Evolutionary conservation across 192 early-diverging fungal species (phyloP), one percentile per base, ranked within the genome.

Genomic region (Mortierella hygrophila): DNA sequence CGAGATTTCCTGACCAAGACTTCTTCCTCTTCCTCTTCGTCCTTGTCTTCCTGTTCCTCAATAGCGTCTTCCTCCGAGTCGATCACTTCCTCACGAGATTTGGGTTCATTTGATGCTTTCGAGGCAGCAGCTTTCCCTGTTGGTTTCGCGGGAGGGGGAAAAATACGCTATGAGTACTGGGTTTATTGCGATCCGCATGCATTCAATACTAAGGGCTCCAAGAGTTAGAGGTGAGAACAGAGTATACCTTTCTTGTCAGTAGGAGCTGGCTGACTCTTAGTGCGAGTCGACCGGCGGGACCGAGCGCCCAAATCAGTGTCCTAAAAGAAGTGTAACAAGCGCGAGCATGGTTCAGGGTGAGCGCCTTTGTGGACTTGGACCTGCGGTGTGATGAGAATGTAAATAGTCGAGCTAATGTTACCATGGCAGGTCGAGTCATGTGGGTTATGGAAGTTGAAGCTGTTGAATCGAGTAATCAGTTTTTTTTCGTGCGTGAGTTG

Each of bases 261-360:
- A 44, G 21, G 26, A 47, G 41, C 60, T 65, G 60, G 78, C 26
- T 57, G 78, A 46, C 44, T 49, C n/a, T 37, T 78, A 8, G 26
- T 68, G 37, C 82, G 76, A 6, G 76, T 46, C 8, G 82, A 83
- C 57, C 82, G 52, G 0, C 82, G 82, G 37, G 55, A 65, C 29
- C 2, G 60, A 32, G n/a, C 32, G 13, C 60, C 29, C 4, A 65
- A 35, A 32, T 65, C 60, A 65, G 60, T n/a, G n/a, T 65, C 60
- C 60, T 65, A 65, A 26, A 57, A 6, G 10, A 57, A 10, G n/a
- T 18, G 55, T 26, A 8, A 57, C n/a, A 65, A 32, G 32, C n/a
- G 16, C 38, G 8, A 32, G 29, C n/a, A 65, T 32, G 8, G 49
- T 52, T 52, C 10, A 65, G 10, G 0, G 2, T 65, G 10, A 65